Conservation (phyloP, 192 early-diverging fungal genomes). For the Rhizoclosmatium globosum region DNA sequence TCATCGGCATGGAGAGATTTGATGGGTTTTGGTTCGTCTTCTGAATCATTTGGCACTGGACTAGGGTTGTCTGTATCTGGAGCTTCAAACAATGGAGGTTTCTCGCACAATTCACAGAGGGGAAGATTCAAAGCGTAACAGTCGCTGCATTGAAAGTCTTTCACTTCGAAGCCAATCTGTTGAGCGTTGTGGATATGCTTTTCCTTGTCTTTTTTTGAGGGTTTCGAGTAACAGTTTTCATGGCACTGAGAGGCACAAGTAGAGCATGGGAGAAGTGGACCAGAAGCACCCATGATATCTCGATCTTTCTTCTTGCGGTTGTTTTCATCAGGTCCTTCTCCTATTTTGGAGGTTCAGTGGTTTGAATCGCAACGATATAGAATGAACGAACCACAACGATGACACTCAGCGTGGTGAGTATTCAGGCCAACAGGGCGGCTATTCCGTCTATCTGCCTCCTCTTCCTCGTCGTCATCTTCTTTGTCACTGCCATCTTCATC, state of each 20-base stretch:
- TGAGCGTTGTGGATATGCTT: background rate
- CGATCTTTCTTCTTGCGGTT: background rate
- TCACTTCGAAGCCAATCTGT: background rate
- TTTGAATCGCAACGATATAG: background rate
- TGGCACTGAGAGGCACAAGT: slow-evolving; percentile 34
- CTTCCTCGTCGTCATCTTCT: background rate
- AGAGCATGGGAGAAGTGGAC: slow-evolving; percentile 27
- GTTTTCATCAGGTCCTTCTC: background rate
- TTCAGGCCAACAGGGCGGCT: background rate
- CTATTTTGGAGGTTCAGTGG: background rate
- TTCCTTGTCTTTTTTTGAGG: slow-evolving; percentile 11
- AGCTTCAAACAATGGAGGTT: background rate
- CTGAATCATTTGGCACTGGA: background rate
- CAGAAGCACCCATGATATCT: slow-evolving; percentile 28
- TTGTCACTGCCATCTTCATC: slow-evolving; percentile 8
- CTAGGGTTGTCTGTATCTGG: background rate
- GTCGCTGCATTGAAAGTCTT: slow-evolving; percentile 30
- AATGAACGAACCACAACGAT: slow-evolving; percentile 21
- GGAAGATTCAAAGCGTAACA: slow-evolving; percentile 10
- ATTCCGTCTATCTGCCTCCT: background rate
- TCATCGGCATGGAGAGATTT: background rate
- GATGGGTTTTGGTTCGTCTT: background rate
- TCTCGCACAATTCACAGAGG: slow-evolving; percentile 17
- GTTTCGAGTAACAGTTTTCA: slow-evolving; percentile 22
- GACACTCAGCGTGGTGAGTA: slow-evolving; percentile 17